Base-by-base conservation (phyloP, 2,329 filamentous ascomycete genomes). In the Aspergillus ochraceus region DNA sequence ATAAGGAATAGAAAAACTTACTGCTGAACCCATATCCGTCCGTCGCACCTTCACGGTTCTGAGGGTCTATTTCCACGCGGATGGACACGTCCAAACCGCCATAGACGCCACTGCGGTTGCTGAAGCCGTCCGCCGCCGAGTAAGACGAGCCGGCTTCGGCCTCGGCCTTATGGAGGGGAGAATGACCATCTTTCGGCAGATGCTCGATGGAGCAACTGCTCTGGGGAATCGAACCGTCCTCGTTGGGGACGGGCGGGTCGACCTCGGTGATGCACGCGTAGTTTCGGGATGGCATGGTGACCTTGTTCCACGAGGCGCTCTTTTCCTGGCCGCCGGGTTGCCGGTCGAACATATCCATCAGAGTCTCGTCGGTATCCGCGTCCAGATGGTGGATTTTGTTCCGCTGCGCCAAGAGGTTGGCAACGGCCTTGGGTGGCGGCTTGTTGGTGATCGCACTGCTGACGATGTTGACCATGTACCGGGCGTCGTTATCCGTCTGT, bases 231-330 rank as follows among this genome's bases (percentile, higher is more conserved):
- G 55, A 26, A n/a, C 42, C 58, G 26, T 66, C 56, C 22, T 68
- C 72, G 54, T 68, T 75, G 24, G 63, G 54, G 9, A 55, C 46
- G 6, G 70, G 67, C 8, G 67, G 54, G 32, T 73, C 70, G 45
- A 79, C 76, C 67, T 88, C 85, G 49, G 82, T 82, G 72, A 88
- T 84, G 70, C 85, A 85, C 59, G 86, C 86, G 70, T 85, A 88
- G 73, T 89, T 88, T 56, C 86, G 80, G 54, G 82, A 85, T 1
- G 86, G 86, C 86, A 97, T 97, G 11, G 93, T 97, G 62, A 91
- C 90, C 64, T 91, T 85, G 76, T 97, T 97, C 71, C 84, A 89
- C 49, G 80, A 80, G 1, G 88, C 85, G 4, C 89, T 91, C 78
- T 93, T 88, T 62, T 79, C 77, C 57, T 77, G 72, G 32, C 80